phyloP scores from a whole-genome alignment of 257 asterid species.

The Salvia rosmarinus region DNA sequence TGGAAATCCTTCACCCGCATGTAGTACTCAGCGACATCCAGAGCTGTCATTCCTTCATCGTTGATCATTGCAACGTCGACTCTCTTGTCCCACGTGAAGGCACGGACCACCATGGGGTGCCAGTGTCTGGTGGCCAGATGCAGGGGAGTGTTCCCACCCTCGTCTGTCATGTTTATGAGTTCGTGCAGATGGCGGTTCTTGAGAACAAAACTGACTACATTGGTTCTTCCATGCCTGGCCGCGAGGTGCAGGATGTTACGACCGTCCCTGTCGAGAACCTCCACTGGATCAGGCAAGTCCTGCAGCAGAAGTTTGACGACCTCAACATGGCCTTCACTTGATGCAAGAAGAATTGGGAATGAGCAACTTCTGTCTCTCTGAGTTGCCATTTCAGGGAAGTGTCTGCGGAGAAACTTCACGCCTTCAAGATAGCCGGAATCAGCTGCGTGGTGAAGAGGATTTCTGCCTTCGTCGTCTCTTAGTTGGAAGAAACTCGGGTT shows the following conservation, averaged over 20 bases:
- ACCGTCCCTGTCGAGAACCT: constrained; percentile 32
- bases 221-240: constrained; percentile 35
- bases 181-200: constrained; percentile 30
- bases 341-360: constrained; percentile 39
- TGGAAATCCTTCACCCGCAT: background rate
- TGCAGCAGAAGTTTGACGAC: constrained; percentile 31
- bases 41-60: constrained; percentile 39
- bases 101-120: constrained; percentile 36
- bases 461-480: constrained; percentile 28
- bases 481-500: constrained; percentile 19
- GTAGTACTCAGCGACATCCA: constrained; percentile 38
- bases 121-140: constrained; percentile 39
- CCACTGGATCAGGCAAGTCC: constrained; percentile 37
- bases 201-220: constrained; percentile 29
- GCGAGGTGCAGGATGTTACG: constrained; percentile 45
- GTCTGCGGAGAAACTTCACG: constrained; percentile 4
- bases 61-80: constrained; percentile 34
- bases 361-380: constrained; percentile 30
- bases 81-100: constrained; percentile 40
- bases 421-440: constrained; percentile 28
- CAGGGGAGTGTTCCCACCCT: constrained; percentile 38
- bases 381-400: background rate
- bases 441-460: constrained; percentile 38
- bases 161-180: constrained; percentile 40
- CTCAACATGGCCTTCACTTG: constrained; percentile 26